These are phyloP conservation scores for Hansenula lynferdii DNA, from an alignment of 1,139 yeast species.

Conservation along the genomic window DNA sequence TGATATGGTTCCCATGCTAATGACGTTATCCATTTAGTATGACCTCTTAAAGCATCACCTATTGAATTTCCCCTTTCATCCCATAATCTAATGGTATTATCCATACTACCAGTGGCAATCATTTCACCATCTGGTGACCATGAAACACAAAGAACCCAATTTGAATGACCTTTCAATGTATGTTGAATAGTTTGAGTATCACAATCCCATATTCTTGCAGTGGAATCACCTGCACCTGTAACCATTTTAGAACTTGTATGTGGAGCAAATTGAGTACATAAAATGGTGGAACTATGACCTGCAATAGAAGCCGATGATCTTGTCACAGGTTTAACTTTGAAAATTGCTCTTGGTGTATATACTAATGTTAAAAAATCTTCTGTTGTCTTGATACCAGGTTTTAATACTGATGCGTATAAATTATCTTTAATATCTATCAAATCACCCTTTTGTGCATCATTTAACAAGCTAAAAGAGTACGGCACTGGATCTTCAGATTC, in stretches of 20 bases:
- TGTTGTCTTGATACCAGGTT: slow-evolving; percentile 83
- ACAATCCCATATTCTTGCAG: slow-evolving; percentile 98
- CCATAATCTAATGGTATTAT: slow-evolving; percentile 85
- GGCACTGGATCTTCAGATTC: slow-evolving; percentile 83
- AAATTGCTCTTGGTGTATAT: slow-evolving; percentile 92
- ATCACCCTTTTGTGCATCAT: slow-evolving; percentile 38
- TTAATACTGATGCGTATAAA: slow-evolving; percentile 71
- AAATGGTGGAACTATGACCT: slow-evolving; percentile 92
- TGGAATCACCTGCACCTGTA: slow-evolving; percentile 95
- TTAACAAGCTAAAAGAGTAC: slow-evolving; percentile 70
- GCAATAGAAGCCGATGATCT: slow-evolving; percentile 89
- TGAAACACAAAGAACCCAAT: slow-evolving; percentile 93
- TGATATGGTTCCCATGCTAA: slow-evolving; percentile 95
- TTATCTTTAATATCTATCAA: slow-evolving; percentile 74
- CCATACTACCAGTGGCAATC: slow-evolving; percentile 97
- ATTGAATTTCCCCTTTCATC: slow-evolving; percentile 68
- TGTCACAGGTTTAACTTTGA: slow-evolving; percentile 88
- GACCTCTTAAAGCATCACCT: slow-evolving; percentile 78
- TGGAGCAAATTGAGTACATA: slow-evolving; percentile 94
- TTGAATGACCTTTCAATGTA: slow-evolving; percentile 78
- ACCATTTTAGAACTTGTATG: slow-evolving; percentile 81
- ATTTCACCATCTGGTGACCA: slow-evolving; percentile 92
- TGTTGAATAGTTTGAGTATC: slow-evolving; percentile 87
- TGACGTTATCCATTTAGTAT: slow-evolving; percentile 84
- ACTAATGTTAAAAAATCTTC: slow-evolving; percentile 91